These are phyloP conservation scores for Saitozyma sp. DNA, from an alignment of 768 basidiomycete species.

Conservation along the genomic window DNA sequence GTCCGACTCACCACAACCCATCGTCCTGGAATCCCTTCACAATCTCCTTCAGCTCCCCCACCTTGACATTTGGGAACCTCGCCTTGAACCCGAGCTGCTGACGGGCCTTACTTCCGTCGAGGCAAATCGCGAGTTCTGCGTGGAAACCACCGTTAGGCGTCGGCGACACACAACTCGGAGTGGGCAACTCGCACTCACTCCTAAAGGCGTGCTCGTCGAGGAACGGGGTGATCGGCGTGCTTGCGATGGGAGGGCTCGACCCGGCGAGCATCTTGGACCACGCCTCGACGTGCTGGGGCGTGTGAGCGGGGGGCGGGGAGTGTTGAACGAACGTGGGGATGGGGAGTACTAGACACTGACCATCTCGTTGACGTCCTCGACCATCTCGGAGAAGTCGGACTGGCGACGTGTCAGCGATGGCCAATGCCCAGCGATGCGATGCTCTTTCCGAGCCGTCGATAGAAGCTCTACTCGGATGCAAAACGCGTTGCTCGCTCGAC, in stretches of 20 bases:
- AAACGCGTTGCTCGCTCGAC: background rate
- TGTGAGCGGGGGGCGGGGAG: background rate
- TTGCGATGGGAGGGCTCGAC: slow-evolving; percentile 44
- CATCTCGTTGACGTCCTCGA: slow-evolving; percentile 51
- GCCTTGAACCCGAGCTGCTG: slow-evolving; percentile 37
- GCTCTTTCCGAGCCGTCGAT: background rate
- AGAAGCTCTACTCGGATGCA: too few species aligned
- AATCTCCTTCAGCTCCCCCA: slow-evolving; percentile 32
- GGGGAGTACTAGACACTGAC: slow-evolving; percentile 23
- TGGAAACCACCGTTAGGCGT: background rate
- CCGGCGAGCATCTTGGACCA: slow-evolving; percentile 48
- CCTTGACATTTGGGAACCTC: slow-evolving; percentile 31
- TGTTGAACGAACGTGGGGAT: too few species aligned
- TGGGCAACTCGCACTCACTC: slow-evolving; percentile 24
- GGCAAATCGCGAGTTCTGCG: slow-evolving; percentile 46
- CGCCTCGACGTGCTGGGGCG: slow-evolving; percentile 38
- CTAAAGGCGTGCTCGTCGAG: slow-evolving; percentile 48
- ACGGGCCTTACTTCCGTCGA: slow-evolving; percentile 43
- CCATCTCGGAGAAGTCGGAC: slow-evolving; percentile 46
- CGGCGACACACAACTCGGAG: background rate
- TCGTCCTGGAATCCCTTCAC: slow-evolving; percentile 44
- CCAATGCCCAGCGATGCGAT: too few species aligned
- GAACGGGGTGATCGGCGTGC: slow-evolving; percentile 44
- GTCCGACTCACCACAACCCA: slow-evolving; percentile 36
- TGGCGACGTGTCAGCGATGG: background rate